Evolutionary conservation across 225 moss, liverwort and hornwort genomes (phyloP), one percentile per base, ranked within the genome.

Genomic region (Asterella californica): DNA sequence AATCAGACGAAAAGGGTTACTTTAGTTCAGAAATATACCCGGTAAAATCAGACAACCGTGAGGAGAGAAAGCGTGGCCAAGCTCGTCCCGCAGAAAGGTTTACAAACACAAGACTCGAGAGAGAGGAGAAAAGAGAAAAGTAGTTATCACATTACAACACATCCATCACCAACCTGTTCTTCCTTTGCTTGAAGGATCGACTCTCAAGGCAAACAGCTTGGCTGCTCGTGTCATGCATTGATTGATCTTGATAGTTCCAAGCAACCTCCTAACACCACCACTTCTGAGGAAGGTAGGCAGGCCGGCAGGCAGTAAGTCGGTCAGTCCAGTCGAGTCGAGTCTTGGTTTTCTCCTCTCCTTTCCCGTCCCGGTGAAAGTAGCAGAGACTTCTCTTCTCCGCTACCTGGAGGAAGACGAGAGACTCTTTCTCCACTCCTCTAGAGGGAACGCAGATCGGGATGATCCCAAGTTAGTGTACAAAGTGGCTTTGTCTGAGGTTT

Each of bases 141-240:
- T 10, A 70, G 25, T 36, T 38, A 70, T 11, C 11, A 70, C 22
- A 76, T 22, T 25, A 46, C 14, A 30, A 30, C 27, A 10, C 62
- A 65, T 65, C 30, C 30, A 65, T 30, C 67, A 67, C 67, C 34
- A 67, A 67, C 63, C 64, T 77, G 34, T 77, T 46, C 47, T 64
- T 77, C 34, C 77, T 45, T 33, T 77, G 77, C 46, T 77, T 77
- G 77, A 77, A 77, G 0, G 77, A 77, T 77, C 77, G 77, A 60
- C 77, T 77, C 77, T 77, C 77, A 29, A 77, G 77, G 62, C 62
- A 37, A 37, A 62, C 45, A 30, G n/a, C 62, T 19, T 64, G 46
- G 63, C 21, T 32, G 77, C 64, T 47, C 29, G 63, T 46, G 42
- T 77, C 77, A 48, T 77, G 77, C 77, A 77, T 77, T 64, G 64